These are phyloP conservation scores for Vicia faba DNA, from an alignment of 306 rosid genomes.

Conservation along the genomic window DNA sequence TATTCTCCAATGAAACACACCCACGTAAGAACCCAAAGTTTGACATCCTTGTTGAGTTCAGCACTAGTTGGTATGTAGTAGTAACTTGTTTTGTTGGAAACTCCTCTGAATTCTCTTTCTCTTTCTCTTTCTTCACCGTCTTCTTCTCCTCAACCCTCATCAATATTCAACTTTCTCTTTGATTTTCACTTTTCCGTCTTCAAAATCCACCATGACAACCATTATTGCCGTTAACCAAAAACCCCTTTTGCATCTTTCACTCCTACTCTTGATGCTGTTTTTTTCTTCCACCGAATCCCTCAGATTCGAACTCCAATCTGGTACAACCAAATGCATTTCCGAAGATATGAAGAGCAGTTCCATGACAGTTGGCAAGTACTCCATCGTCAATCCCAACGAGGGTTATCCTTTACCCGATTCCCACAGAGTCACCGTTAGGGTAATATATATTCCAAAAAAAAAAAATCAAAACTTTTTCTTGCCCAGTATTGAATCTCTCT, in stretches of 20 bases:
- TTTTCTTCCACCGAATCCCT: slow-evolving; percentile 61
- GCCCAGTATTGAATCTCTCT: slow-evolving; percentile 19
- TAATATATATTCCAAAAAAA: slow-evolving; percentile 4
- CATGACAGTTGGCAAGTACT: slow-evolving; percentile 89
- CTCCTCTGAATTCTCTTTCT: not conserved
- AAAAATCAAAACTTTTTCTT: slow-evolving; percentile 22
- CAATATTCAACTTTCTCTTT: not conserved
- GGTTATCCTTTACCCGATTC: slow-evolving; percentile 71
- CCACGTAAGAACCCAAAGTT: slow-evolving; percentile 40
- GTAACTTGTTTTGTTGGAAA: slow-evolving; percentile 10
- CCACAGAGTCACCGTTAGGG: slow-evolving; percentile 84
- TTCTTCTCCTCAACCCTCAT: slow-evolving; percentile 3
- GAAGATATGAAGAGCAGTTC: slow-evolving; percentile 84
- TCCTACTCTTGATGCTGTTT: slow-evolving; percentile 47
- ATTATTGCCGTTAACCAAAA: slow-evolving; percentile 28
- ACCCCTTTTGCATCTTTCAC: slow-evolving; percentile 33
- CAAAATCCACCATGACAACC: slow-evolving; percentile 6
- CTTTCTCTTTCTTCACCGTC: not conserved
- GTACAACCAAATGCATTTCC: slow-evolving; percentile 82
- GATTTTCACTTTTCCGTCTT: not conserved
- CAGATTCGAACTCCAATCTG: slow-evolving; percentile 86
- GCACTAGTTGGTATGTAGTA: slow-evolving; percentile 21
- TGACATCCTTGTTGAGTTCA: slow-evolving; percentile 37
- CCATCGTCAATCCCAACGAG: slow-evolving; percentile 64
- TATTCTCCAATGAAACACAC: slow-evolving; percentile 39